These are phyloP conservation scores for Trichoderma asperellum DNA, from an alignment of 2,329 filamentous ascomycete species.

Conservation along the genomic window DNA sequence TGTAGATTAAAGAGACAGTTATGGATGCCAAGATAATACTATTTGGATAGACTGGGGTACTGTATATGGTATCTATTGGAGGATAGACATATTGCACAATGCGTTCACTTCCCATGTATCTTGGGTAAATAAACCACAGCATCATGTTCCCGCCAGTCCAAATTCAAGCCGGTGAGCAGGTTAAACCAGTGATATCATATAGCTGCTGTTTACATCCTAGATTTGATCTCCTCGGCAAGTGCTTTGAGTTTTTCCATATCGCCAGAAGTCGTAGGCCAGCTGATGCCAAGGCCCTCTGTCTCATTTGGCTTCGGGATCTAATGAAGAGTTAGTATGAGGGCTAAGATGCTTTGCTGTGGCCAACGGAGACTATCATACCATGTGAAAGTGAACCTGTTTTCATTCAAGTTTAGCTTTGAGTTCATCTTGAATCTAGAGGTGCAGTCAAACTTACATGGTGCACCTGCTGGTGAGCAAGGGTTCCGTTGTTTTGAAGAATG, in stretches of 20 bases:
- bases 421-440: not conserved
- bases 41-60: conserved; percentile 11
- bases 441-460: conserved; percentile 70
- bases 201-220: conserved; percentile 70
- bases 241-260: conserved; percentile 85
- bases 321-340: not conserved
- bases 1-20: conserved; percentile 22
- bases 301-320: conserved; percentile 93
- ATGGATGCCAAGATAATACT: not conserved
- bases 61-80: conserved; percentile 5
- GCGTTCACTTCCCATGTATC: not conserved
- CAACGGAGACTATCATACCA: conserved; percentile 58
- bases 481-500: conserved; percentile 93
- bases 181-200: not conserved
- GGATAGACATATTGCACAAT: conserved; percentile 11
- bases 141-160: not conserved
- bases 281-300: conserved; percentile 75
- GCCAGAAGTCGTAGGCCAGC: conserved; percentile 74
- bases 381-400: conserved; percentile 83
- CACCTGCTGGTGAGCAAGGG: conserved; percentile 87
- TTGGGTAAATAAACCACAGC: not conserved
- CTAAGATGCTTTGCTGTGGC: not conserved
- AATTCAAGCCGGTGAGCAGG: not conserved
- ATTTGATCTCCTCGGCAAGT: conserved; percentile 80
- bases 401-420: conserved; percentile 18